phyloP scores from a whole-genome alignment of 2,329 filamentous ascomycete species.

The Apiospora arundinis region DNA sequence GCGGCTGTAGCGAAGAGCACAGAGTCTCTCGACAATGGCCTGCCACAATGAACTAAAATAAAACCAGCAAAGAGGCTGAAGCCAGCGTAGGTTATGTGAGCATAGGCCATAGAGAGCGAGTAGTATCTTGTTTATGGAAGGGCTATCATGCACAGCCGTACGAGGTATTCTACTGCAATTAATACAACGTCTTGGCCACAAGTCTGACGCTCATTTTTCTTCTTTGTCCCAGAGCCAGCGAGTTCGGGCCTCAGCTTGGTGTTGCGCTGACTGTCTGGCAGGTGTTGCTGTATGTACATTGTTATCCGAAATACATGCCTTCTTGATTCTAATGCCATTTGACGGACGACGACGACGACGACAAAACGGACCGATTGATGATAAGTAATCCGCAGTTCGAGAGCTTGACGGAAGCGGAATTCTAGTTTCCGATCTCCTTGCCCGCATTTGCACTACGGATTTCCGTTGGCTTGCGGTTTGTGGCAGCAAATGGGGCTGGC shows the following conservation, averaged over 20 bases:
- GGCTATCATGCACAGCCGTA: neutral
- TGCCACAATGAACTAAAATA: neutral
- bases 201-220: neutral
- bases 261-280: slow-evolving; percentile 9
- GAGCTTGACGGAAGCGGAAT: neutral
- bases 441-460: neutral
- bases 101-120: slow-evolving; percentile 1
- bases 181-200: slow-evolving; percentile 13
- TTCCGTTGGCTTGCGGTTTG: neutral
- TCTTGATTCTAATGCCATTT: neutral
- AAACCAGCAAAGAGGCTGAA: neutral
- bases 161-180: neutral
- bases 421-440: neutral
- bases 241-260: slow-evolving; percentile 10
- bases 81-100: neutral
- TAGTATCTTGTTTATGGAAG: neutral
- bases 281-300: neutral
- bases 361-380: neutral
- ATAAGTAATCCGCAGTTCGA: neutral
- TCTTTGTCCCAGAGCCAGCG: neutral
- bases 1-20: slow-evolving; percentile 2
- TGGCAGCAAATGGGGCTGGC: neutral
- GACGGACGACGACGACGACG: neutral
- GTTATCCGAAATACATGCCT: neutral
- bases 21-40: slow-evolving; percentile 7